A percentile compares a stretch with the other conserved stretches of the same genome.
Evolutionary conservation across 805 yeast species (phyloP).

Genomic region (Dipodascus geniculatus): DNA sequence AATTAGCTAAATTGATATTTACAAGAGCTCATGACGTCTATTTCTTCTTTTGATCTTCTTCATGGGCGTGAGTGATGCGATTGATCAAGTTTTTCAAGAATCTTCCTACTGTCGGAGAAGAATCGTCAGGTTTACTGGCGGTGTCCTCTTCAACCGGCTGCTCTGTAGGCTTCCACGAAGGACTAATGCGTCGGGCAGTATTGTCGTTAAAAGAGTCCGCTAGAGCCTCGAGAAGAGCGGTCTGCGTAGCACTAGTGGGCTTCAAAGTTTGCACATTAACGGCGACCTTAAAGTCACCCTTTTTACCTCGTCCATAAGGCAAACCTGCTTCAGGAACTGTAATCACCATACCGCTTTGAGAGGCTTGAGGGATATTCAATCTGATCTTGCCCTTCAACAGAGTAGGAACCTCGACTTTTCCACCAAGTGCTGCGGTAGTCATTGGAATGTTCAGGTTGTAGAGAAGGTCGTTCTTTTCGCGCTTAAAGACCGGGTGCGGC

Average conservation of each 20-base stretch:
- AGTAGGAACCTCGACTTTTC: slow-evolving; percentile 82
- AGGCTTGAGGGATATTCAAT: slow-evolving; percentile 72
- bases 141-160: neutral
- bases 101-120: slow-evolving; percentile 7
- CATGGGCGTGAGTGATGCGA: slow-evolving; percentile 18
- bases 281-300: slow-evolving; percentile 75
- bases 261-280: slow-evolving; percentile 59
- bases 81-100: slow-evolving; percentile 25
- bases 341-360: slow-evolving; percentile 62
- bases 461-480: slow-evolving; percentile 56
- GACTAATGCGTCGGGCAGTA: slow-evolving; percentile 58
- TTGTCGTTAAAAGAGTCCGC: slow-evolving; percentile 84
- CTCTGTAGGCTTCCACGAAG: slow-evolving; percentile 8
- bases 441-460: slow-evolving; percentile 62
- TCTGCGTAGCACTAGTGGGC: slow-evolving; percentile 76
- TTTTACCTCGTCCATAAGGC: slow-evolving; percentile 45
- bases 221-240: slow-evolving; percentile 80
- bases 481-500: slow-evolving; percentile 58
- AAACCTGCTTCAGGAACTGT: slow-evolving; percentile 82
- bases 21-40: no score
- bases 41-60: slow-evolving; percentile 1
- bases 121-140: neutral
- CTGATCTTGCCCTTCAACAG: slow-evolving; percentile 63
- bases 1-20: no score
- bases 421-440: slow-evolving; percentile 97